phyloP scores from a whole-genome alignment of 371 early-diverging fungal genomes.

The Rhizopus sp. region DNA sequence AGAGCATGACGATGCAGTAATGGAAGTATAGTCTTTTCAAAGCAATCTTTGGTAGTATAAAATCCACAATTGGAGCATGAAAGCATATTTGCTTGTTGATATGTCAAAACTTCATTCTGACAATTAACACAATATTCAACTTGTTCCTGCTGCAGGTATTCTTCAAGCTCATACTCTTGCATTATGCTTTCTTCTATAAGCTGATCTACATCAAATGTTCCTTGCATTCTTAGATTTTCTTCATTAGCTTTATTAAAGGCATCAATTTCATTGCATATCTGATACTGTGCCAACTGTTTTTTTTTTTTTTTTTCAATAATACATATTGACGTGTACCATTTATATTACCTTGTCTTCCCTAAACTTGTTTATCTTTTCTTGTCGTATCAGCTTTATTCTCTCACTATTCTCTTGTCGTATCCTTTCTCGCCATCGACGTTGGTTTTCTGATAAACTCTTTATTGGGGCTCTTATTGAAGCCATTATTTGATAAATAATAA shows the following conservation, averaged over 20 bases:
- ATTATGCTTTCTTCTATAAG: constrained; percentile 21
- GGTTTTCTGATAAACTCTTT: background rate
- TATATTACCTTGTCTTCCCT: constrained; percentile 25
- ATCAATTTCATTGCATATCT: constrained; percentile 13
- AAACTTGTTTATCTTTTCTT: constrained; percentile 10
- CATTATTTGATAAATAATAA: background rate
- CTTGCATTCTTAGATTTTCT: constrained; percentile 19
- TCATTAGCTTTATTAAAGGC: constrained; percentile 18
- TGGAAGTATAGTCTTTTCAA: background rate
- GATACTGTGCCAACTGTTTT: constrained; percentile 16
- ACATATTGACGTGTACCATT: too few species aligned
- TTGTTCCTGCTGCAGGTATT: constrained; percentile 2
- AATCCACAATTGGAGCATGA: constrained; percentile 22
- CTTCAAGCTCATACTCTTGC: constrained; percentile 6
- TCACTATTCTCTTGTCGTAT: constrained; percentile 17
- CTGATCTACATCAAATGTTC: constrained; percentile 13
- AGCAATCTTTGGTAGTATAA: constrained; percentile 13
- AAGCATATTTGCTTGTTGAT: background rate
- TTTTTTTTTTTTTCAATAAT: too few species aligned
- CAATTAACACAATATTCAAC: constrained; percentile 17
- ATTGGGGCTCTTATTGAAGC: background rate
- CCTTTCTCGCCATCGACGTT: constrained; percentile 21
- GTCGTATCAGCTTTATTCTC: constrained; percentile 11
- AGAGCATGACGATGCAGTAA: constrained; percentile 1
- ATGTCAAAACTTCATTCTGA: constrained; percentile 2